Evolutionary conservation across 768 basidiomycete species (phyloP), one percentile per base, ranked within the genome.

Genomic region (Xerocomus potaroensis): DNA sequence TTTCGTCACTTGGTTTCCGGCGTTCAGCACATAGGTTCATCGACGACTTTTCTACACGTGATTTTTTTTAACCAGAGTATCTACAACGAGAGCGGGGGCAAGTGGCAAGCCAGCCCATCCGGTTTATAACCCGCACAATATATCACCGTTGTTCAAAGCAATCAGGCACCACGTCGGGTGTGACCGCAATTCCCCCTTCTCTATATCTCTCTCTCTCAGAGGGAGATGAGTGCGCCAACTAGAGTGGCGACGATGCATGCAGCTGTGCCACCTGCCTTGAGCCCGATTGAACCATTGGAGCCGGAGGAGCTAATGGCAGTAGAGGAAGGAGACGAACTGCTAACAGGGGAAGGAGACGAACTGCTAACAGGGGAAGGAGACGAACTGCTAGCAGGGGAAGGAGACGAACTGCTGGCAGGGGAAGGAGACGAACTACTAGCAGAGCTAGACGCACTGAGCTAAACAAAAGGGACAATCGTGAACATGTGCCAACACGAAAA

Each of bases 241-340:
- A 64, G n/a, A 14, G 42, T 36, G 29, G 50, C 49, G 12, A 35
- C 19, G 23, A 55, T 8, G 18, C 45, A 52, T 9, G 45, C 18
- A n/a, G 26, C 36, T 0, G 43, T 26, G 11, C 49, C 26, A 10
- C 43, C 36, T 6, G 38, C 18, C 26, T 35, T 34, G 15, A 62
- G 45, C 22, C 47, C 24, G 19, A 51, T 5, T 1, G 50, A 48
- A 19, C 41, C 44, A 1, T 37, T 30, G 26, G 8, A 0, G 2
- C 19, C 14, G 16, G 43, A 7, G 16, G 57, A 43, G 41, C 16
- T 42, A 31, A 49, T 16, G 15, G 16, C 1, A 14, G 11, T 22
- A 21, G 26, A 27, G 26, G n/a, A n/a, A n/a, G n/a, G n/a, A n/a
- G n/a, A n/a, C n/a, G n/a, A n/a, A n/a, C n/a, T 0, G n/a, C 33